Evolutionary conservation across 768 basidiomycete species (phyloP), one percentile per base, ranked within the genome.

Genomic region (Suillus spraguei): DNA sequence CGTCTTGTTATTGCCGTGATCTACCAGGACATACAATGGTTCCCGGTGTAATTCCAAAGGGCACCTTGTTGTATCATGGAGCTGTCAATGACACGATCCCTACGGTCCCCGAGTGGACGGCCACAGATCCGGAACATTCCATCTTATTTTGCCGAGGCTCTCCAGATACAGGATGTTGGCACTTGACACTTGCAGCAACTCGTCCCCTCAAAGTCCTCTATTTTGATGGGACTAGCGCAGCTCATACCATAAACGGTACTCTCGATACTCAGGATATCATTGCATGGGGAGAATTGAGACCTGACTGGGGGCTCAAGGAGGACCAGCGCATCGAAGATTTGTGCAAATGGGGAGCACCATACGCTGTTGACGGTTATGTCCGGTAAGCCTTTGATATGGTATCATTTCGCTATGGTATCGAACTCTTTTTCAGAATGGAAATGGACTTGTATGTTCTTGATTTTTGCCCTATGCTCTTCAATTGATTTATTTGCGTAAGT

Each of bases 181-280:
- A 65, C 28, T 28, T 65, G 33, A 65, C 64, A 13, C 62, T 63
- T 16, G 66, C 54, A 9, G 46, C 67, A 14, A 73, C 66, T 35
- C 67, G 72, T 20, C 67, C 69, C 0, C 69, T 79, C 35, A 71
- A 71, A 14, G 65, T 79, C 2, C 61, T 77, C 3, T 77, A 77
- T 64, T 79, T 79, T 46, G 72, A 68, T 63, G 68, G 77, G 11
- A 72, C 63, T 41, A 72, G 71, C 56, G 74, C 74, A 24, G 70
- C 69, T 1, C 77, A 78, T 55, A 68, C 76, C 66, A 14, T 33
- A 4, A 63, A 64, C 24, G 77, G 78, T 4, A 61, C 74, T 2
- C 60, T 78, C 65, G 79, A 80, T 41, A 77, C 72, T 13, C 83
- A 85, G 62, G 84, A 85, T 61, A 68, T 84, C 20, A n/a, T 85